Base-by-base conservation (phyloP, 2,329 filamentous ascomycete species). In the Gnomoniopsis sp. region DNA sequence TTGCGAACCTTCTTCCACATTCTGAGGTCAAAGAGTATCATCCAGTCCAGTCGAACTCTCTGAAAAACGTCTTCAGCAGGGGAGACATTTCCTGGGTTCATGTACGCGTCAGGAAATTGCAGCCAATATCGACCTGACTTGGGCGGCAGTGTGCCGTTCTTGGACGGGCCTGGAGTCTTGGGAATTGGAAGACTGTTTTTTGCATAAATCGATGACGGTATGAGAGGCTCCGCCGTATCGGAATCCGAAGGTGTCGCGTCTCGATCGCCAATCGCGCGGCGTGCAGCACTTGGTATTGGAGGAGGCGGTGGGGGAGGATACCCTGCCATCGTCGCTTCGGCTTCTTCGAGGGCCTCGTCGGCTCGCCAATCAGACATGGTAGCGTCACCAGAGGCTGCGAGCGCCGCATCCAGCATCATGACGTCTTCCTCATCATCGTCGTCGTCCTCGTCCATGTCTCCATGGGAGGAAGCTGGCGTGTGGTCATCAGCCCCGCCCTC, bases 1-100 rank as follows among this genome's bases (percentile, higher is more conserved):
- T 93, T 92, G 58, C 95, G 87, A 34, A 96, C 85, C 71, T 92
- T 95, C 75, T 99, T 99, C 95, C 95, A 99, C 81, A 99, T 86
- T 46, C 95, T 83, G 53, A 99, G 76, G 71, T 99, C 95, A 70
- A 96, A 99, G 10, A 99, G 79, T 33, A 99, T 91, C 69, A 99
- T 83, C 85, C 91, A 96, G 73, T 99, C 95, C 6, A 99, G 79
- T 34, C 95, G 88, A 14, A 98, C 89, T 34, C 93, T 88, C 69
- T 93, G 87, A 76, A 91, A 92, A 6, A 99, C 80, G 68, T 99
- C 90, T 71, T 99, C 95, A 55, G 92, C 89, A 17, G 85, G 80
- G 50, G 88, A 88, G 7, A 88, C 76, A 55, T 81, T 82, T 34
- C 85, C 80, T 46, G 81, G 79, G 58, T 85, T 81, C 48, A 79